Conservation (phyloP, 2,329 filamentous ascomycete species). For the Fusarium graminum region DNA sequence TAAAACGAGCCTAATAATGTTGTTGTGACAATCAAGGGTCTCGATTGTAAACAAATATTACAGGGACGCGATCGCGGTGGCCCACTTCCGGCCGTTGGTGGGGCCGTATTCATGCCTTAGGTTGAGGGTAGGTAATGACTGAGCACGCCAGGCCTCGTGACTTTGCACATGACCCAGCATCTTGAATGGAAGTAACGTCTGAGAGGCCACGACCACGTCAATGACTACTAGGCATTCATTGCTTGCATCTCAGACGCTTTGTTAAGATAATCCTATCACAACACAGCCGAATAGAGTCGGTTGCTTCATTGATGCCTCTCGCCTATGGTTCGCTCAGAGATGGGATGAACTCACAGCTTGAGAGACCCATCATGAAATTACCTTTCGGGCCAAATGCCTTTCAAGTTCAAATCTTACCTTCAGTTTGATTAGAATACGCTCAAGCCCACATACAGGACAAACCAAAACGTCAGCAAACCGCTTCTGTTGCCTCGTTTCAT, state of each 20-base stretch:
- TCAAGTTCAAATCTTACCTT: neutral
- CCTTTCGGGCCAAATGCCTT: constrained; percentile 14
- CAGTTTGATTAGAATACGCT: constrained; percentile 22
- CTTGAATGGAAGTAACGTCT: neutral
- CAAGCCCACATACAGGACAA: neutral
- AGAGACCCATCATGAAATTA: constrained; percentile 14
- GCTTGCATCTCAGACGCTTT: neutral
- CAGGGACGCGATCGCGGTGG: constrained; percentile 43
- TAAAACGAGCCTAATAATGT: constrained; percentile 45
- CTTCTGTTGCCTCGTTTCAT: constrained; percentile 11
- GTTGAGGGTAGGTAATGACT: neutral
- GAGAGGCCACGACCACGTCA: neutral
- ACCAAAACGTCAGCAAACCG: constrained; percentile 29
- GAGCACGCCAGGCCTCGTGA: constrained; percentile 31
- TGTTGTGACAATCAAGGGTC: constrained; percentile 48
- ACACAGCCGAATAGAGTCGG: neutral
- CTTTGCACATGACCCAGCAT: constrained; percentile 27
- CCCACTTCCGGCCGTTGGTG: constrained; percentile 28
- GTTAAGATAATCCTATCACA: neutral
- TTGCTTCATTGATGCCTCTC: constrained; percentile 2
- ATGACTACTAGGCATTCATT: neutral
- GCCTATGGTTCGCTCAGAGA: constrained; percentile 5
- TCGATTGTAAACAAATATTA: constrained; percentile 51
- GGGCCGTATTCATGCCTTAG: constrained; percentile 47
- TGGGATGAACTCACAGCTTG: constrained; percentile 15